These are phyloP conservation scores for Mucor piriformis DNA, from an alignment of 371 early-diverging fungal genomes.

Conservation along the genomic window DNA sequence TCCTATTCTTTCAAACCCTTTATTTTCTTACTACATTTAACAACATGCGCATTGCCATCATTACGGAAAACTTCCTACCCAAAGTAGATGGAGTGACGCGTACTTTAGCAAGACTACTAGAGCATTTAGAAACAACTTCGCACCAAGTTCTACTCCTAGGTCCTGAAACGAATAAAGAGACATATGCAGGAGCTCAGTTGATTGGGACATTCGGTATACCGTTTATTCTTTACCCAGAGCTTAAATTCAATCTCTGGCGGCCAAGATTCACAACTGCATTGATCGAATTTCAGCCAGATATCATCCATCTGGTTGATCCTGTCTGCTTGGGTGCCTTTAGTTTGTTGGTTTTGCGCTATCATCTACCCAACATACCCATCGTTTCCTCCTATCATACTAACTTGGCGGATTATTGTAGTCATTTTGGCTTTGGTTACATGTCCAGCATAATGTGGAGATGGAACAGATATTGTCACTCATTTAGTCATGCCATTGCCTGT, in stretches of 20 bases:
- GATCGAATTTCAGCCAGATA: conserved; percentile 46
- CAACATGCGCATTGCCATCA: conserved; percentile 50
- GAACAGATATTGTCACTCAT: conserved; percentile 51
- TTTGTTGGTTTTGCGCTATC: conserved; percentile 23
- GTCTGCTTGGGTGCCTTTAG: conserved; percentile 49
- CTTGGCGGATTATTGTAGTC: conserved; percentile 45
- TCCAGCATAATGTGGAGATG: conserved; percentile 51
- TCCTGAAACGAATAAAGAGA: conserved; percentile 43
- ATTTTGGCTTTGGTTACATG: conserved; percentile 49
- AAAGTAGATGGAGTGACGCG: conserved; percentile 59
- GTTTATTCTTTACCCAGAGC: conserved; percentile 51
- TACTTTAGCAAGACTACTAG: conserved; percentile 43
- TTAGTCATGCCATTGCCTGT: conserved; percentile 40
- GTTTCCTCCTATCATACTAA: conserved; percentile 58
- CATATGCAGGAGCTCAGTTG: conserved; percentile 45
- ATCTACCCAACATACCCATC: conserved; percentile 35
- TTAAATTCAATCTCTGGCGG: conserved; percentile 52
- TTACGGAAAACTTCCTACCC: conserved; percentile 54
- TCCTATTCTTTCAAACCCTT: background rate
- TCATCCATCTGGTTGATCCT: conserved; percentile 56
- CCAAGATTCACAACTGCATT: conserved; percentile 40
- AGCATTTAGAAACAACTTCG: conserved; percentile 35
- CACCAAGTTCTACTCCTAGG: conserved; percentile 48
- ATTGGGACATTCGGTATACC: conserved; percentile 52
- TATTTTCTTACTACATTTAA: background rate